Conservation (phyloP, 305 asterid species). For the Fraxinus angustifolia region DNA sequence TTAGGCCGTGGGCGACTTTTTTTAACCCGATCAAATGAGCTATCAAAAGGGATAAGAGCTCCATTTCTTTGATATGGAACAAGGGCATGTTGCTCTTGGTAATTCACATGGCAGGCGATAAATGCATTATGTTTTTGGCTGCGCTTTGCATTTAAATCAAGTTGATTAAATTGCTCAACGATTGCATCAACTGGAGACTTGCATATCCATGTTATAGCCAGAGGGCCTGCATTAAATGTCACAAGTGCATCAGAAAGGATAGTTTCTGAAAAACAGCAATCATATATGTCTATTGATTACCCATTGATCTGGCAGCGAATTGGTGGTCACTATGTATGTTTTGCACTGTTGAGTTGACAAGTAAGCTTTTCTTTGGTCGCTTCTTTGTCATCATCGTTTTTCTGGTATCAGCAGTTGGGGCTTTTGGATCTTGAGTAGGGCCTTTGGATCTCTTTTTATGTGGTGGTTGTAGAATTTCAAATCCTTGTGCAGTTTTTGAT, state of each 20-base stretch:
- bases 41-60: conserved; percentile 54
- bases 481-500: conserved; percentile 31
- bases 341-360: conserved; percentile 37
- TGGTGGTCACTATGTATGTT: conserved; percentile 29
- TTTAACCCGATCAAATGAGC: conserved; percentile 41
- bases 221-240: conserved; percentile 56
- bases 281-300: conserved; percentile 24
- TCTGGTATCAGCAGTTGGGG: conserved; percentile 46
- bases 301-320: conserved; percentile 29
- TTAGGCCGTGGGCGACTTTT: conserved; percentile 65
- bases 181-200: conserved; percentile 50
- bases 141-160: conserved; percentile 49
- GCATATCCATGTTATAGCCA: conserved; percentile 48
- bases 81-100: conserved; percentile 49
- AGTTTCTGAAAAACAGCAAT: conserved; percentile 23
- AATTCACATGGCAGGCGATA: conserved; percentile 29
- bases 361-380: conserved; percentile 56
- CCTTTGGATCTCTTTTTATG: conserved; percentile 43
- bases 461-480: conserved; percentile 35
- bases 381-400: conserved; percentile 48
- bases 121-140: conserved; percentile 34
- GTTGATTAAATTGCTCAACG: conserved; percentile 49
- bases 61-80: conserved; percentile 70
- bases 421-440: conserved; percentile 46
- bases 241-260: conserved; percentile 24